Conservation (phyloP, 1,284 basidiomycete species). For the Melampsora americana region DNA sequence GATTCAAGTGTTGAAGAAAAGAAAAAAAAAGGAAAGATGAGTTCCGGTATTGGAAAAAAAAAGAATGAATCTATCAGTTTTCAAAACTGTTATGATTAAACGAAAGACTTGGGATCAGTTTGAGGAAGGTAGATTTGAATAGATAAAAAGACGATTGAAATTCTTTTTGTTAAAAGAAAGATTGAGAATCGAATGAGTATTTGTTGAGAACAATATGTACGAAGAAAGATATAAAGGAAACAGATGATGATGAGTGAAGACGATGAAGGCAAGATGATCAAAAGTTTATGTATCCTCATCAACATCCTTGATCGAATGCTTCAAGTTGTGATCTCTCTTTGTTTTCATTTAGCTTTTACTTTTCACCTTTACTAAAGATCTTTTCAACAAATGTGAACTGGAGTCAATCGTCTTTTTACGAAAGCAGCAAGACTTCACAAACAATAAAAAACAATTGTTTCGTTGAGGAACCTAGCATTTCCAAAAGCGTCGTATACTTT, state of each 20-base stretch:
- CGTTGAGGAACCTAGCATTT: too few species aligned
- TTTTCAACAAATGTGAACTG: too few species aligned
- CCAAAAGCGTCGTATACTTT: too few species aligned
- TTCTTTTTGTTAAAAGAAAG: neutral
- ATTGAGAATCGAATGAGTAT: neutral
- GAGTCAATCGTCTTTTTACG: too few species aligned
- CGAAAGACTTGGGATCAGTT: neutral
- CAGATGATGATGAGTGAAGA: neutral
- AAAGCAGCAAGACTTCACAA: too few species aligned
- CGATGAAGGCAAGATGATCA: neutral
- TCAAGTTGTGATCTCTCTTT: too few species aligned
- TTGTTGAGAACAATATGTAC: neutral
- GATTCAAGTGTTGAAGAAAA: too few species aligned
- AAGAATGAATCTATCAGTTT: neutral
- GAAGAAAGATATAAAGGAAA: slow-evolving; percentile 1
- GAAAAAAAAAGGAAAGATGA: too few species aligned
- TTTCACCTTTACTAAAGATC: too few species aligned
- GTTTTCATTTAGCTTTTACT: too few species aligned
- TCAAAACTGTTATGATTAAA: slow-evolving; percentile 1
- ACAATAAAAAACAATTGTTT: too few species aligned
- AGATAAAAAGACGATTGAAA: neutral
- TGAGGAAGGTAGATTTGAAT: neutral
- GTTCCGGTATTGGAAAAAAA: neutral
- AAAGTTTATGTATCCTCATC: slow-evolving; percentile 4
- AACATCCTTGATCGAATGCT: neutral